Evolutionary conservation across 305 asterid species (phyloP).

Genomic region (Euphrasia arctica): DNA sequence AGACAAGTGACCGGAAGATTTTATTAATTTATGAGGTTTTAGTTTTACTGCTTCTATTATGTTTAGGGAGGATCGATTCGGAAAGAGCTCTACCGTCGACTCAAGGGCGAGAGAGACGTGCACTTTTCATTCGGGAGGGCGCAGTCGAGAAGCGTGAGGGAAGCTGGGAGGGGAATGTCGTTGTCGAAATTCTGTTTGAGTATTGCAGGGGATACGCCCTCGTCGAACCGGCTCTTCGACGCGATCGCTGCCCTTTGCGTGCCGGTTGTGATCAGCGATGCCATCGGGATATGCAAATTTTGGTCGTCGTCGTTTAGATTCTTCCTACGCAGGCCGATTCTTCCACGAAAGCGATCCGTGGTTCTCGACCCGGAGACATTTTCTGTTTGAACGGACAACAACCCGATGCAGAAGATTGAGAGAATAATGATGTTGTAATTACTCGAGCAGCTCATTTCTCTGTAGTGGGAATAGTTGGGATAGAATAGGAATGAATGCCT

Average conservation of each 20-base stretch:
- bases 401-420: conserved; percentile 39
- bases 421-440: conserved; percentile 36
- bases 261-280: too few relatives aligned
- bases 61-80: conserved; percentile 82
- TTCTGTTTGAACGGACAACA: conserved; percentile 40
- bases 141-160: conserved; percentile 48
- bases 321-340: too few relatives aligned
- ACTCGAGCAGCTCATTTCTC: conserved; percentile 42
- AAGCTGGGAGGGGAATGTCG: conserved; percentile 67
- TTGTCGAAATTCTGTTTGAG: too few relatives aligned
- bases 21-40: too few relatives aligned
- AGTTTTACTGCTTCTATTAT: neutral
- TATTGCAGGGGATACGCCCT: too few relatives aligned
- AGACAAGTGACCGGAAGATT: too few relatives aligned
- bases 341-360: conserved; percentile 34
- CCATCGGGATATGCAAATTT: conserved; percentile 8
- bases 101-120: conserved; percentile 62
- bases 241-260: too few relatives aligned
- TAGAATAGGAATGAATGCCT: too few relatives aligned
- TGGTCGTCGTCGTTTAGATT: conserved; percentile 24
- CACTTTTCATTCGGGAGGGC: conserved; percentile 68
- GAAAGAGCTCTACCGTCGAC: conserved; percentile 64
- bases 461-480: neutral
- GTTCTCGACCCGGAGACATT: conserved; percentile 36
- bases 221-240: too few relatives aligned